Evolutionary conservation across 2,329 filamentous ascomycete genomes (phyloP).

Genomic region (Hyphodiscus sp.): DNA sequence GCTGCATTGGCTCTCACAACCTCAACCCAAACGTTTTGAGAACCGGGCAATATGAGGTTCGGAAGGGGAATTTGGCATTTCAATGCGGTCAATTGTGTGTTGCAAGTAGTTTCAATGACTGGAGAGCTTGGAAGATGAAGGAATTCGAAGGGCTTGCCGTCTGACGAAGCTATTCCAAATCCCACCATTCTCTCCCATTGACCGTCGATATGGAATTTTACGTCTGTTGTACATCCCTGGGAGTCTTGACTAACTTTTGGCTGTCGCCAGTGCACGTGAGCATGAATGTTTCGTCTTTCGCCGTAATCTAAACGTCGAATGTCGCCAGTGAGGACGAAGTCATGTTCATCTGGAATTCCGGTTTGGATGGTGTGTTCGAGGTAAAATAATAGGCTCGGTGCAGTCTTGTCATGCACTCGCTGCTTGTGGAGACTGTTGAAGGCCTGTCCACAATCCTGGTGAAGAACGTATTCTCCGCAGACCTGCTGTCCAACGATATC

Average conservation of each 20-base stretch:
- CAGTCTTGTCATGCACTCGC: background rate
- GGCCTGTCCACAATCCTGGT: conserved; percentile 52
- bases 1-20: conserved; percentile 1
- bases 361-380: conserved; percentile 45
- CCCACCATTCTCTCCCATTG: background rate
- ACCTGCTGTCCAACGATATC: conserved; percentile 29
- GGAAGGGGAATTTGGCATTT: too few relatives aligned
- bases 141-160: too few relatives aligned
- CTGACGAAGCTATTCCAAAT: background rate
- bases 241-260: conserved; percentile 7
- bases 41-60: too few relatives aligned
- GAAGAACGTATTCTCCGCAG: conserved; percentile 42
- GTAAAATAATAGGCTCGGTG: conserved; percentile 44
- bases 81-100: too few relatives aligned
- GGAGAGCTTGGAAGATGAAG: too few relatives aligned
- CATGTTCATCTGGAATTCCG: conserved; percentile 40
- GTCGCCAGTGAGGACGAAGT: conserved; percentile 50
- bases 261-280: conserved; percentile 40
- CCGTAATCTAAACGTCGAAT: conserved; percentile 39
- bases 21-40: conserved; percentile 2
- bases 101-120: too few relatives aligned
- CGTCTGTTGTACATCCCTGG: background rate
- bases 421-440: conserved; percentile 43
- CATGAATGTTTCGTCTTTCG: conserved; percentile 39
- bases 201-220: background rate